Conservation (phyloP, 2,329 filamentous ascomycete species). For the Zymoseptoria ardabiliae region DNA sequence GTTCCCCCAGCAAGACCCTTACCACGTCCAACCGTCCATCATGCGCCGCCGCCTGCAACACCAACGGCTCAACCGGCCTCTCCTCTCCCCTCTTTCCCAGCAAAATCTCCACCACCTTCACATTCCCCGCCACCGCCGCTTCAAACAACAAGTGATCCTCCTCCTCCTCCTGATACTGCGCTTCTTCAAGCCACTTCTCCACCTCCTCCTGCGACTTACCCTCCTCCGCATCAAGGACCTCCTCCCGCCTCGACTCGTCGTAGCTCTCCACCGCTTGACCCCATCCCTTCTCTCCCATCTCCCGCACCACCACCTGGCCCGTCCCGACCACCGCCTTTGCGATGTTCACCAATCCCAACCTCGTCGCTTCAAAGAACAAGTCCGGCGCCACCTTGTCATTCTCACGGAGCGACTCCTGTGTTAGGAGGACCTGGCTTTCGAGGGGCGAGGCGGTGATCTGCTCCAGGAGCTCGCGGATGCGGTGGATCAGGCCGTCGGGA, state of each 20-base stretch:
- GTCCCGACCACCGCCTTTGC: constrained; percentile 2
- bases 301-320: not conserved
- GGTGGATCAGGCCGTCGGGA: not conserved
- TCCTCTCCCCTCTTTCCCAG: not conserved
- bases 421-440: constrained; percentile 1
- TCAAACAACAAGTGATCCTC: not conserved
- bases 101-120: constrained; percentile 2
- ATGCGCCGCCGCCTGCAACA: not conserved
- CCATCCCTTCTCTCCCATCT: not conserved
- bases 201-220: not conserved
- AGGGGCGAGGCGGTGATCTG: constrained; percentile 2
- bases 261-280: not conserved
- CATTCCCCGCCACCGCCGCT: constrained; percentile 5
- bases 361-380: constrained; percentile 8
- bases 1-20: not conserved
- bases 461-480: constrained; percentile 2
- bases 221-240: constrained; percentile 1
- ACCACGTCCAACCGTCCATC: constrained; percentile 3
- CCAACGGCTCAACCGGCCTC: not conserved
- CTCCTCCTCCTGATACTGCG: not conserved
- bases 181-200: constrained; percentile 3
- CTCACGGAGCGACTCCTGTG: constrained; percentile 1
- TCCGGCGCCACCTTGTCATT: constrained; percentile 4
- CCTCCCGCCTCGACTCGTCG: not conserved
- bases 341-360: constrained; percentile 3